Evolutionary conservation across 2,329 filamentous ascomycete genomes (phyloP), one percentile per base, ranked within the genome.

Genomic region (Aspergillus chevalieri): DNA sequence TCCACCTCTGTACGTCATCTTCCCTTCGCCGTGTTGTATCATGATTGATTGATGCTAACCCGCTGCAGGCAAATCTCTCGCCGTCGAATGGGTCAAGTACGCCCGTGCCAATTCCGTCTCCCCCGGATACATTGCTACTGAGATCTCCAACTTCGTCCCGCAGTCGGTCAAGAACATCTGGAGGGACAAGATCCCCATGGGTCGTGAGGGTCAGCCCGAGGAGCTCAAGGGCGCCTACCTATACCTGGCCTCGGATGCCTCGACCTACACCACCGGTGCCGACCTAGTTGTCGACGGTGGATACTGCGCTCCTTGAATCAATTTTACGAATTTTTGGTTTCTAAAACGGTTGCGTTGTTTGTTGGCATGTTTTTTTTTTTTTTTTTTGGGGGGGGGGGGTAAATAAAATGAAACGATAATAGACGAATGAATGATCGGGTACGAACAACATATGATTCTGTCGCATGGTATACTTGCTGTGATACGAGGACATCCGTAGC

Each of bases 211-310:
- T 8, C 76, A 83, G 56, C 74, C 81, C 2, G 79, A 82, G 52
- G 89, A 95, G 74, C 76, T 94, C 59, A 91, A 92, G 74, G 89
- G 87, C 17, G 85, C 85, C 15, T 95, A 87, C 66, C 71, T 94
- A 44, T 93, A 90, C 69, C 75, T 94, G 49, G 86, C 87, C 15
- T 88, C 84, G 12, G 88, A 94, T 68, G 88, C 88, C 3, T 81
- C 85, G n/a, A 87, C 83, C 47, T 94, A 89, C 71, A 89, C 85
- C 15, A 94, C 88, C 7, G 89, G 83, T 0, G 76, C 80, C 8
- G 85, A 90, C 66, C 75, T 93, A 51, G 72, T 87, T 54, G 80
- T 91, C 44, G 88, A 93, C 65, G 87, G 87, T 52, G 86, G 86
- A 48, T 89, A 89, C 68, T 61, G 57, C 44, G 57, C 57, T 22